A percentile compares a stretch with the other conserved stretches of the same genome.
Conservation (phyloP, 768 basidiomycete species). For the Hydnum rufescens region DNA sequence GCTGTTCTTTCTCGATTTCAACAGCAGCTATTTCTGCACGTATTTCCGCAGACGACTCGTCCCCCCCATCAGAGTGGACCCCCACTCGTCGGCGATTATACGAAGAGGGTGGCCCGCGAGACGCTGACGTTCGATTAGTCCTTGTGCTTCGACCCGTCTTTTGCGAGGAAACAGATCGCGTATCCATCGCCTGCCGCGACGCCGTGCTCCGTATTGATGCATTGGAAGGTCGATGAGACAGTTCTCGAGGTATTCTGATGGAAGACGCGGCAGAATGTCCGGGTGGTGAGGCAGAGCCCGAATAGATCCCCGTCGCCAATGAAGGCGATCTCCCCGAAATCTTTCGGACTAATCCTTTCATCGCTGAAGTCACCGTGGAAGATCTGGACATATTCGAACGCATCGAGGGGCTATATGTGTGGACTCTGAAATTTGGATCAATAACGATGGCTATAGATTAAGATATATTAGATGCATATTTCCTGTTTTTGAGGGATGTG, state of each 20-base stretch:
- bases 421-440: neutral
- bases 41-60: slow-evolving; percentile 10
- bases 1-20: slow-evolving; percentile 9
- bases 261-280: neutral
- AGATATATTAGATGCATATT: no score
- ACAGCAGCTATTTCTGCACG: slow-evolving; percentile 10
- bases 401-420: neutral
- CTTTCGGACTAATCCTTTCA: neutral
- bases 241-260: neutral
- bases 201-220: slow-evolving; percentile 6
- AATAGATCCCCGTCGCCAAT: no score
- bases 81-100: neutral
- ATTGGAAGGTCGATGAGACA: slow-evolving; percentile 4
- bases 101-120: slow-evolving; percentile 8
- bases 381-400: neutral
- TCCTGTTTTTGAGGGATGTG: no score
- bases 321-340: neutral
- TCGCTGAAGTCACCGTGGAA: neutral
- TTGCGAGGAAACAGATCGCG: slow-evolving; percentile 10
- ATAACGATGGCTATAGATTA: no score
- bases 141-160: slow-evolving; percentile 8
- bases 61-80: slow-evolving; percentile 3
- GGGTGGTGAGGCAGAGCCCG: neutral
- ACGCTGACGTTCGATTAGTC: slow-evolving; percentile 5
- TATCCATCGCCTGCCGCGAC: slow-evolving; percentile 4